phyloP scores from a whole-genome alignment of 2,329 filamentous ascomycete species.

The Fusarium camptoceras region DNA sequence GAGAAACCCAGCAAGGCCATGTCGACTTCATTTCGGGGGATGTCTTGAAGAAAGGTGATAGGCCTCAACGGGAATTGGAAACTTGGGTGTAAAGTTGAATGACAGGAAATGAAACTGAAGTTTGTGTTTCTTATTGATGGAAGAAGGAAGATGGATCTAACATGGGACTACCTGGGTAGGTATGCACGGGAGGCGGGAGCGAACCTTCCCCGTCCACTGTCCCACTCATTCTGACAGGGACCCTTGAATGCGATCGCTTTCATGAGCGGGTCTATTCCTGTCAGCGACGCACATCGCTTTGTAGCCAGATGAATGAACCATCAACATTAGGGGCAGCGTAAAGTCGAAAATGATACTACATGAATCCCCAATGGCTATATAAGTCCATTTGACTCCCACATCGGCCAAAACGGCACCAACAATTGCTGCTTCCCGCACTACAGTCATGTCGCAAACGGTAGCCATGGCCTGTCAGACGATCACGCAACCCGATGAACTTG shows the following conservation, averaged over 20 bases:
- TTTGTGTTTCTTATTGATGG: neutral
- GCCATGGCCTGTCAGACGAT: neutral
- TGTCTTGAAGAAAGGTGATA: no score
- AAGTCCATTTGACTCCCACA: neutral
- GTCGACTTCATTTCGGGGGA: neutral
- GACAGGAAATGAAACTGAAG: neutral
- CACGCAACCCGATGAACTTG: neutral
- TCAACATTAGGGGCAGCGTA: neutral
- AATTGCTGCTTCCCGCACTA: neutral
- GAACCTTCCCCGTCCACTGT: neutral
- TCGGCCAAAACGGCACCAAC: neutral
- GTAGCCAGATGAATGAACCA: neutral
- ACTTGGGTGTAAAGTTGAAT: neutral
- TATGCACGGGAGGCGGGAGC: neutral
- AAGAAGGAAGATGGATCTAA: neutral
- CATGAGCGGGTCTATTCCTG: neutral
- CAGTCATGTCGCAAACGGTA: slow-evolving; percentile 29
- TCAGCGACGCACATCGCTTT: neutral
- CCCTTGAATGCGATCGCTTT: slow-evolving; percentile 40
- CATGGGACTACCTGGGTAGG: no score
- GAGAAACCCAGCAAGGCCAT: neutral
- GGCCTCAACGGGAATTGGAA: no score
- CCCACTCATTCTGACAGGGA: neutral
- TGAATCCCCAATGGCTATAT: neutral
- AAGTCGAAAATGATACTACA: neutral